Conservation (phyloP, 139 green algal genomes). For the Prasinococcaceae sp. region DNA sequence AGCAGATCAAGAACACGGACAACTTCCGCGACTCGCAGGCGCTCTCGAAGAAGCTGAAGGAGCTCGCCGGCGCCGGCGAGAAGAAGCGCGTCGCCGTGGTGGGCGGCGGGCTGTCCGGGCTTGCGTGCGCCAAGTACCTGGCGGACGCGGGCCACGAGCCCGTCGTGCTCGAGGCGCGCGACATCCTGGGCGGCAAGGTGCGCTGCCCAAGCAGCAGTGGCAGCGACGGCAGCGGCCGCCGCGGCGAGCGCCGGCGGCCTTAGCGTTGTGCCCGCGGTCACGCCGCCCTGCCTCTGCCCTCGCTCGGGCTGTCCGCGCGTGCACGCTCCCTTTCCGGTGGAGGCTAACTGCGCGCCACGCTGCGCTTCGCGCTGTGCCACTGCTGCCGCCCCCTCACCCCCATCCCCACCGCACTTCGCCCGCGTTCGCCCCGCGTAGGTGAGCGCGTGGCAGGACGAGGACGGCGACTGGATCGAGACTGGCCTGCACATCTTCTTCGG, state of each 20-base stretch:
- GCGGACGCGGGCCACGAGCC: conserved; percentile 33
- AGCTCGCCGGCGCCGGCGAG: conserved; percentile 1
- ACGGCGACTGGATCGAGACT: conserved; percentile 44
- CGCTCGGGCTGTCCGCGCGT: too few species aligned
- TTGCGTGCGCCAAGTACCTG: conserved; percentile 39
- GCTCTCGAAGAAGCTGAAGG: conserved; percentile 9
- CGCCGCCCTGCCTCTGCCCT: too few species aligned
- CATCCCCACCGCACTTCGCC: too few species aligned
- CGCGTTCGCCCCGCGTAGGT: too few species aligned
- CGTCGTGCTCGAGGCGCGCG: conserved; percentile 29
- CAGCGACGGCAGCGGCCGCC: too few species aligned
- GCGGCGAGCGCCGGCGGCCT: too few species aligned
- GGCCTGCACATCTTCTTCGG: conserved; percentile 45
- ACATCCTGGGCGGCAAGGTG: conserved; percentile 34
- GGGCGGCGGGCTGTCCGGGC: conserved; percentile 30
- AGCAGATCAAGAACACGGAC: conserved; percentile 18
- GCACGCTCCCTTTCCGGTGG: too few species aligned
- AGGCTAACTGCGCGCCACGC: too few species aligned
- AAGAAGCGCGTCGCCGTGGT: conserved; percentile 24
- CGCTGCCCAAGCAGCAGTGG: too few species aligned
- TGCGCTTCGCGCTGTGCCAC: too few species aligned
- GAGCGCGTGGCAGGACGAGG: conserved; percentile 35
- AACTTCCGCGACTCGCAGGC: conserved; percentile 11
- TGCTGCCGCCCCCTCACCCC: too few species aligned
- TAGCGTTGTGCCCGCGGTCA: too few species aligned